Conservation (phyloP, 2,329 filamentous ascomycete genomes). For the Orbilia brochopaga region DNA sequence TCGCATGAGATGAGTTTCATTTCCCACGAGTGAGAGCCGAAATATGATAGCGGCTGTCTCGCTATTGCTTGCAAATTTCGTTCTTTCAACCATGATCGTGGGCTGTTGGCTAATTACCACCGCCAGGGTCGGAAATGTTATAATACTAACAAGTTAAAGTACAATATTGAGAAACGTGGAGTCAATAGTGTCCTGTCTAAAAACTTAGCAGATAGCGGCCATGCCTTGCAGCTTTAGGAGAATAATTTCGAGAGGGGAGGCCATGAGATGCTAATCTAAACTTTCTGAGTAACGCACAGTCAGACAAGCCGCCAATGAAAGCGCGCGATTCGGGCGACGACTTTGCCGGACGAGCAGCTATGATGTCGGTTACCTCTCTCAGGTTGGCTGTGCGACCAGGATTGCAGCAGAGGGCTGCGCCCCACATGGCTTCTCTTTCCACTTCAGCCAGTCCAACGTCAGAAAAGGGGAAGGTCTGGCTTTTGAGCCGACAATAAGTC, state of each 20-base stretch:
- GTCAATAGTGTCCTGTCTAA: constrained; percentile 17
- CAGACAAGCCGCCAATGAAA: constrained; percentile 46
- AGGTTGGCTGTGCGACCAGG: constrained; percentile 50
- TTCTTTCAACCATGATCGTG: constrained; percentile 50
- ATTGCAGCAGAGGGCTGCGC: constrained; percentile 29
- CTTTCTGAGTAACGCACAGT: constrained; percentile 35
- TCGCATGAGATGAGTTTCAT: constrained; percentile 51
- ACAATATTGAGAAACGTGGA: constrained; percentile 49
- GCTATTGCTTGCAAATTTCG: constrained; percentile 46
- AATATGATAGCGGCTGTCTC: constrained; percentile 42
- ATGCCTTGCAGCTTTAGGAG: constrained; percentile 41
- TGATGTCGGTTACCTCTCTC: constrained; percentile 40
- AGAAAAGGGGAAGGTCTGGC: constrained; percentile 47
- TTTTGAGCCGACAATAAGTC: constrained; percentile 45
- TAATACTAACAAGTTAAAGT: too few relatives aligned
- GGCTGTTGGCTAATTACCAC: constrained; percentile 46
- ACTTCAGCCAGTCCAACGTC: constrained; percentile 43
- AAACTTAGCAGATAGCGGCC: constrained; percentile 6
- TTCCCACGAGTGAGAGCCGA: constrained; percentile 43
- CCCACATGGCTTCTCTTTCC: constrained; percentile 50
- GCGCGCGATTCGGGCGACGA: constrained; percentile 49
- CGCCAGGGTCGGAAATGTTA: constrained; percentile 21
- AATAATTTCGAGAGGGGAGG: constrained; percentile 47
- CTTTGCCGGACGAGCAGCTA: constrained; percentile 37
- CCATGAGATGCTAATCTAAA: constrained; percentile 49